Conservation (phyloP, 805 yeast genomes). For the Metschnikowia orientalis region DNA sequence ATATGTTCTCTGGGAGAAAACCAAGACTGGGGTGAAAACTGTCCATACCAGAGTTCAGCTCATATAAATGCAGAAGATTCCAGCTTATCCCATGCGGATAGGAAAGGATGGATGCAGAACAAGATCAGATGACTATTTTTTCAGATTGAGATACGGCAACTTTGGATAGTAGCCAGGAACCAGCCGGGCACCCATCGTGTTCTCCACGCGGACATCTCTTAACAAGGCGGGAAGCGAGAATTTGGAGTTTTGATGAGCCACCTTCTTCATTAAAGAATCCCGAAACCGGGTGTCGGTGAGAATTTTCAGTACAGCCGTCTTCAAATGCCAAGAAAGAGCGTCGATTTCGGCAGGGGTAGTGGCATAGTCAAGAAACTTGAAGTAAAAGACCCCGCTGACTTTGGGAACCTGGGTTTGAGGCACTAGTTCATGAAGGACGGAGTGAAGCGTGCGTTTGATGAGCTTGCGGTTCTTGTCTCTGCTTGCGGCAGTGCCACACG, state of each 20-base stretch:
- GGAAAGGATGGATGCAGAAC: too few relatives aligned
- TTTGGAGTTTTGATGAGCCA: conserved; percentile 5
- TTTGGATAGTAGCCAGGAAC: conserved; percentile 17
- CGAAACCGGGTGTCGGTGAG: conserved; percentile 4
- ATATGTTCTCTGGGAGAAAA: too few relatives aligned
- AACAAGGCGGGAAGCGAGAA: conserved; percentile 5
- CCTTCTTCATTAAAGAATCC: not conserved
- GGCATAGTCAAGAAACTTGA: conserved; percentile 11
- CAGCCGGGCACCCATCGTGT: conserved; percentile 10
- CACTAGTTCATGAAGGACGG: conserved; percentile 9
- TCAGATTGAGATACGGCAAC: conserved; percentile 11
- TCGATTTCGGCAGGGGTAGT: conserved; percentile 4
- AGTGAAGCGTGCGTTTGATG: conserved; percentile 29
- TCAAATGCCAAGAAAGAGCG: conserved; percentile 4
- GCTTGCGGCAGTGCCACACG: conserved; percentile 32
- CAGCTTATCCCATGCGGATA: too few relatives aligned
- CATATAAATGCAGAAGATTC: too few relatives aligned
- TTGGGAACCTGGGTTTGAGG: conserved; percentile 3
- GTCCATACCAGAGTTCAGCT: too few relatives aligned
- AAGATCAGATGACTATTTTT: too few relatives aligned
- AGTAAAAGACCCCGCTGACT: conserved; percentile 16
- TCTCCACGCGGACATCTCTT: conserved; percentile 10
- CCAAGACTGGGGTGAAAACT: too few relatives aligned
- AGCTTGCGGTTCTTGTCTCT: conserved; percentile 25
- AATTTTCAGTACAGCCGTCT: conserved; percentile 11